Evolutionary conservation across 83 land plant genomes (phyloP).

Genomic region (Diphasiastrum complanatum): DNA sequence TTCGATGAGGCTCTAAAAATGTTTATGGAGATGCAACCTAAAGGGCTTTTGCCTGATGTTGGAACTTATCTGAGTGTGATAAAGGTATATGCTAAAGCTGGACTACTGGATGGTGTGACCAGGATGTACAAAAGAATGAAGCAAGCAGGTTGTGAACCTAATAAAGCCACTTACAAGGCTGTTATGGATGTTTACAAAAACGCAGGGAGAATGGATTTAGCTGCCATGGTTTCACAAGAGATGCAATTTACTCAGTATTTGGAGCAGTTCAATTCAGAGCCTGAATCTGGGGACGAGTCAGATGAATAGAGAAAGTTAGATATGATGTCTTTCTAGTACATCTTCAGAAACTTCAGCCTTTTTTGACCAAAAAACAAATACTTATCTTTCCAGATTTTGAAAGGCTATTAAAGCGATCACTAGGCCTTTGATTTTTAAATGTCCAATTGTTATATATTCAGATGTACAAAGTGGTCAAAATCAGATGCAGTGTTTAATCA

Average conservation of each 20-base stretch:
- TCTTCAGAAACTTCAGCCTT: too few relatives aligned
- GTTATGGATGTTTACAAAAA: slow-evolving; percentile 45
- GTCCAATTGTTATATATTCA: too few relatives aligned
- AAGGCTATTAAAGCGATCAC: too few relatives aligned
- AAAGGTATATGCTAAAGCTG: slow-evolving; percentile 55
- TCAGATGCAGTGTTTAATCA: too few relatives aligned
- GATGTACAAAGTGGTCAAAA: too few relatives aligned
- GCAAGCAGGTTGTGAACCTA: slow-evolving; percentile 42
- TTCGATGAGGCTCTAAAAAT: slow-evolving; percentile 46
- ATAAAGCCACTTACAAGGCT: slow-evolving; percentile 43
- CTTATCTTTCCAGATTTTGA: too few relatives aligned
- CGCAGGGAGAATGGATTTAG: slow-evolving; percentile 51
- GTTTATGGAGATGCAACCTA: slow-evolving; percentile 48
- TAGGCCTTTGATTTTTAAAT: too few relatives aligned
- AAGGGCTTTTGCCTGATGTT: slow-evolving; percentile 43
- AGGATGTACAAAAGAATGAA: slow-evolving; percentile 46
- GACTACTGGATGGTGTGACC: slow-evolving; percentile 59
- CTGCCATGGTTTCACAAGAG: slow-evolving; percentile 46
- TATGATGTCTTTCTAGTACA: too few relatives aligned
- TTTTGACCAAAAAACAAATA: too few relatives aligned
- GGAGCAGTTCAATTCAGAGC: too few relatives aligned
- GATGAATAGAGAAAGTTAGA: too few relatives aligned
- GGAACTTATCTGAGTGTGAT: slow-evolving; percentile 47
- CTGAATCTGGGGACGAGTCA: too few relatives aligned
- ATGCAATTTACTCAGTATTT: slow-evolving; percentile 30